Base-by-base conservation (phyloP, 495 filamentous ascomycete genomes). In the Daldinia loculata region DNA sequence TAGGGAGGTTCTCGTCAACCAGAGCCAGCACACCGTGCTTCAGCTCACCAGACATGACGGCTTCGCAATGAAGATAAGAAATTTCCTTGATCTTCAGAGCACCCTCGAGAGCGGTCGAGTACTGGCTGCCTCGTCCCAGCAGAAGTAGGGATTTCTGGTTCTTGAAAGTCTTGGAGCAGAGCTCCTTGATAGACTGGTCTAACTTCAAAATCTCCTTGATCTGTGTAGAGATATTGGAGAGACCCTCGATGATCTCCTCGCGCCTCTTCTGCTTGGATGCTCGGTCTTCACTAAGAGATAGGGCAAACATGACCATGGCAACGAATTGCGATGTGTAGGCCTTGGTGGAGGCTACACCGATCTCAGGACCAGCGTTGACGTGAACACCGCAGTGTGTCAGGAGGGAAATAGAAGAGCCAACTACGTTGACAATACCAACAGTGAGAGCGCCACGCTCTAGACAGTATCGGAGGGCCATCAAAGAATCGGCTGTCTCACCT, bases 31-130 rank as follows among this genome's bases (percentile, higher is more conserved):
- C 95, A 84, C 95, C 95, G 79, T 99, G 95, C 85, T 99, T 99
- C 70, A 99, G 83, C 83, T 99, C 95, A 78, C 95, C 95, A 65
- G 95, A 98, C 95, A 99, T 99, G 81, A 99, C 95, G 76, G 95
- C 95, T 84, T 99, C 95, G 80, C 95, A 99, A 80, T 99, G 95
- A 56, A 99, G 91, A 80, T 99, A 99, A 51, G 95, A 98, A 72
- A 99, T 99, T 83, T 99, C 95, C 88, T 99, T 99, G 78, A 99
- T 99, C 85, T 99, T 99, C 38, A 99, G 86, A 53, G 95, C 95
- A 88, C 95, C 95, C 84, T 99, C 95, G 45, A 99, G 90, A 19
- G 95, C 95, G 73, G 95, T 99, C 56, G 95, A 94, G 81, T 94
- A 97, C 80, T 99, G 95, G 75, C 93, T 92, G 68, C 95, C 95